Evolutionary conservation across 208 protist species (phyloP).

Genomic region (Strigomonas galati): DNA sequence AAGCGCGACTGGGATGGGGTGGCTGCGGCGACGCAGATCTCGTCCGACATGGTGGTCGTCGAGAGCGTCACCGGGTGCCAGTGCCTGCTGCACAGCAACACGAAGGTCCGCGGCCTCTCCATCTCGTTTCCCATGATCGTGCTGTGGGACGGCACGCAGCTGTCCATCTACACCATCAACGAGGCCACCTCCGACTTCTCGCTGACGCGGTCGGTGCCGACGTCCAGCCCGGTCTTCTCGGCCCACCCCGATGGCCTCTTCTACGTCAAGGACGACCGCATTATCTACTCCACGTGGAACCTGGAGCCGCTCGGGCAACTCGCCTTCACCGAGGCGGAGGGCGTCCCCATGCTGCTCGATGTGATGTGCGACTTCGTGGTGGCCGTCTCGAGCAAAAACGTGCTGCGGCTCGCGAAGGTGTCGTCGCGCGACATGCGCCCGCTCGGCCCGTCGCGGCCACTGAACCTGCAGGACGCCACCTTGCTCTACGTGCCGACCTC

Average conservation of each 20-base stretch:
- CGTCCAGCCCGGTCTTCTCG: slow-evolving; percentile 72
- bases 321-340: slow-evolving; percentile 84
- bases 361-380: slow-evolving; percentile 90
- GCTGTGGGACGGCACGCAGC: slow-evolving; percentile 85
- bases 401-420: slow-evolving; percentile 76
- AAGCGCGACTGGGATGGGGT: slow-evolving; percentile 81
- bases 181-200: slow-evolving; percentile 69
- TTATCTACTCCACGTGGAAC: slow-evolving; percentile 81
- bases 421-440: slow-evolving; percentile 59
- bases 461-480: slow-evolving; percentile 25
- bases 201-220: slow-evolving; percentile 66
- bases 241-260: slow-evolving; percentile 84
- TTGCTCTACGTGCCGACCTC: background rate
- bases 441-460: slow-evolving; percentile 62
- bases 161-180: slow-evolving; percentile 88
- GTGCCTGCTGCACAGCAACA: slow-evolving; percentile 70
- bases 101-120: slow-evolving; percentile 75
- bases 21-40: slow-evolving; percentile 84
- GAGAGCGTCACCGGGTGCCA: slow-evolving; percentile 83
- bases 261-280: slow-evolving; percentile 73
- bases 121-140: slow-evolving; percentile 84
- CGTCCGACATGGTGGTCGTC: slow-evolving; percentile 80
- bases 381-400: slow-evolving; percentile 72
- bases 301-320: slow-evolving; percentile 73
- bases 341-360: slow-evolving; percentile 74